Conservation (phyloP, 2,329 filamentous ascomycete genomes). For the Fusarium sororula region DNA sequence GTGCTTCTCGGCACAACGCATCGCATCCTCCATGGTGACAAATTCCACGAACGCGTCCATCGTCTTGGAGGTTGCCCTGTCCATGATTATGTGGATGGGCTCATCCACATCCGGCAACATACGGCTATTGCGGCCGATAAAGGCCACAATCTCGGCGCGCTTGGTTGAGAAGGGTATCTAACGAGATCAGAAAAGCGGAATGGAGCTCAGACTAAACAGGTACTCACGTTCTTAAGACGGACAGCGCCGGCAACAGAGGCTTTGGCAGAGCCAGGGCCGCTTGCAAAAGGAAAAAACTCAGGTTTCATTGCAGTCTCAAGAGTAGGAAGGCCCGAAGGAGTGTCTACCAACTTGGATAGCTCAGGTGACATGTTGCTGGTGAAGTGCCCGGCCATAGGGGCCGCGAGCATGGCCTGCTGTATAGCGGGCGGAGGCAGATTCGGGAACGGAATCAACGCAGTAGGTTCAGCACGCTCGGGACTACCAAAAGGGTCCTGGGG, state of each 20-base stretch:
- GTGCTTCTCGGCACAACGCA: conserved; percentile 61
- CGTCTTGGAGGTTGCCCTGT: conserved; percentile 69
- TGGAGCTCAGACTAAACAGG: neutral
- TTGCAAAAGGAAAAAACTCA: conserved; percentile 58
- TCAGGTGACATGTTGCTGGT: conserved; percentile 47
- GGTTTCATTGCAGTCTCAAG: conserved; percentile 49
- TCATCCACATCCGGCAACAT: conserved; percentile 64
- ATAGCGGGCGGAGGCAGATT: conserved; percentile 7
- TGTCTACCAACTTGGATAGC: conserved; percentile 50
- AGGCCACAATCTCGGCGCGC: conserved; percentile 64
- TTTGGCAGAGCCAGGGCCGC: conserved; percentile 46
- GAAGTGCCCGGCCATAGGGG: conserved; percentile 16
- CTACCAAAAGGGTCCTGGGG: conserved; percentile 34
- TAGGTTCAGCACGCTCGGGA: neutral
- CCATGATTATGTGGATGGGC: conserved; percentile 71
- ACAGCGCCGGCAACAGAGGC: conserved; percentile 55
- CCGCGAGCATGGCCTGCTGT: conserved; percentile 25
- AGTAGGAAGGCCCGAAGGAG: conserved; percentile 47
- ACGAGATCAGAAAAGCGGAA: neutral
- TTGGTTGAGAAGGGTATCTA: conserved; percentile 66
- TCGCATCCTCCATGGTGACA: conserved; percentile 60
- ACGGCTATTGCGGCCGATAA: conserved; percentile 66
- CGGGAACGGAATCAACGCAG: conserved; percentile 11
- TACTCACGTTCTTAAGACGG: conserved; percentile 61
- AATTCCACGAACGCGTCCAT: conserved; percentile 71